Conservation (phyloP, 148 eudicot genomes). For the Hydrangea macrophylla region DNA sequence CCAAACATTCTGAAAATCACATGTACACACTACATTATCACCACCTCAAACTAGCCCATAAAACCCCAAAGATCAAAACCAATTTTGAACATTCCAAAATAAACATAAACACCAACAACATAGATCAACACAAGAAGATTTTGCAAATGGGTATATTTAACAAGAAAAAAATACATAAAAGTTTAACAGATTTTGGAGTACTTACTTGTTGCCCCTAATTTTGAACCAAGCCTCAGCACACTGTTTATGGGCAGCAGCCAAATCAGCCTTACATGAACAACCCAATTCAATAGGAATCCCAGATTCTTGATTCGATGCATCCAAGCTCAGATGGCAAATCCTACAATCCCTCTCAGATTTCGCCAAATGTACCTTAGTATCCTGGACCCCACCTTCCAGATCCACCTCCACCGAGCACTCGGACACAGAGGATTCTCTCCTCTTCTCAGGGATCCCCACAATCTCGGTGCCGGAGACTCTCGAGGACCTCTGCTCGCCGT, state of each 20-base stretch:
- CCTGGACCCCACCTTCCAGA: conserved; percentile 41
- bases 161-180: too few species aligned
- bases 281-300: conserved; percentile 77
- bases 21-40: neutral
- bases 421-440: conserved; percentile 41
- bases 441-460: conserved; percentile 21
- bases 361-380: conserved; percentile 35
- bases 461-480: conserved; percentile 26
- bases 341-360: conserved; percentile 68
- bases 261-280: conserved; percentile 83
- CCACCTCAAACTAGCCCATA: neutral
- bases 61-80: neutral
- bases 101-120: too few species aligned
- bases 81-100: neutral
- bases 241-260: conserved; percentile 80
- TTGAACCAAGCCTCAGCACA: conserved; percentile 98
- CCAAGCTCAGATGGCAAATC: conserved; percentile 79
- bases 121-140: neutral
- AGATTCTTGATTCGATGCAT: conserved; percentile 45
- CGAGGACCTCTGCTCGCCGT: neutral
- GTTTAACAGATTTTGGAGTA: neutral
- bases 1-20: neutral
- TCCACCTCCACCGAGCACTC: conserved; percentile 60
- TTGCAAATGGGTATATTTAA: neutral
- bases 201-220: conserved; percentile 87